phyloP scores from a whole-genome alignment of 805 yeast genomes.

The Danielozyma ontarioensis region DNA sequence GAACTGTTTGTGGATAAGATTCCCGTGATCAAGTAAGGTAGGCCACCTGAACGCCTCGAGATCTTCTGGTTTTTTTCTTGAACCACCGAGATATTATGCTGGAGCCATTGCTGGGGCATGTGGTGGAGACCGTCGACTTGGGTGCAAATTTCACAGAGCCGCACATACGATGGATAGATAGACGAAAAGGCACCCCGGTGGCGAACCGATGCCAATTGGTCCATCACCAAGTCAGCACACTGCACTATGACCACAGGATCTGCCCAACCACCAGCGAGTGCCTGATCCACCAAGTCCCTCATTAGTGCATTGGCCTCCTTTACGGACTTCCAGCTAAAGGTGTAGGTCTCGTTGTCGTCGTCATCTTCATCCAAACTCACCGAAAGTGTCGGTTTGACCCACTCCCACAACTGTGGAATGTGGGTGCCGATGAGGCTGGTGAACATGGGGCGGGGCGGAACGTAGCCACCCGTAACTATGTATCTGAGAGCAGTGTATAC shows the following conservation, averaged over 20 bases:
- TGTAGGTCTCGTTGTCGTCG: slow-evolving; percentile 45
- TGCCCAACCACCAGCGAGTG: no score
- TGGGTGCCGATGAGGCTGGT: slow-evolving; percentile 11
- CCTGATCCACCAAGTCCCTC: slow-evolving; percentile 48
- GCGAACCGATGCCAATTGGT: slow-evolving; percentile 66
- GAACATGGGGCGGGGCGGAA: no score
- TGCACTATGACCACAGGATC: slow-evolving; percentile 19
- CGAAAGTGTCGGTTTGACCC: slow-evolving; percentile 45
- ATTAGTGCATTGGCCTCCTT: slow-evolving; percentile 69
- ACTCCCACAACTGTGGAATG: slow-evolving; percentile 32
- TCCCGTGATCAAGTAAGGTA: slow-evolving; percentile 76
- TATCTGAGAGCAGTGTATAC: slow-evolving; percentile 54
- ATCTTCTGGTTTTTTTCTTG: slow-evolving; percentile 60
- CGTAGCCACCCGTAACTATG: no score
- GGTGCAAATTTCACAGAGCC: slow-evolving; percentile 57
- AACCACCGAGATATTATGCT: slow-evolving; percentile 47
- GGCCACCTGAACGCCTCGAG: slow-evolving; percentile 88
- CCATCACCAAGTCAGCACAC: slow-evolving; percentile 52
- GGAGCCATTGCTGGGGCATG: slow-evolving; percentile 55
- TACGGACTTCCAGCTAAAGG: slow-evolving; percentile 78
- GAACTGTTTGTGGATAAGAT: slow-evolving; percentile 47
- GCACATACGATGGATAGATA: slow-evolving; percentile 72
- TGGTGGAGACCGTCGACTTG: slow-evolving; percentile 19
- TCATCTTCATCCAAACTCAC: slow-evolving; percentile 44
- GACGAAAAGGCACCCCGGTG: slow-evolving; percentile 94